These are phyloP conservation scores for Rubroboletus satanas DNA, from an alignment of 768 basidiomycete species.

Conservation along the genomic window DNA sequence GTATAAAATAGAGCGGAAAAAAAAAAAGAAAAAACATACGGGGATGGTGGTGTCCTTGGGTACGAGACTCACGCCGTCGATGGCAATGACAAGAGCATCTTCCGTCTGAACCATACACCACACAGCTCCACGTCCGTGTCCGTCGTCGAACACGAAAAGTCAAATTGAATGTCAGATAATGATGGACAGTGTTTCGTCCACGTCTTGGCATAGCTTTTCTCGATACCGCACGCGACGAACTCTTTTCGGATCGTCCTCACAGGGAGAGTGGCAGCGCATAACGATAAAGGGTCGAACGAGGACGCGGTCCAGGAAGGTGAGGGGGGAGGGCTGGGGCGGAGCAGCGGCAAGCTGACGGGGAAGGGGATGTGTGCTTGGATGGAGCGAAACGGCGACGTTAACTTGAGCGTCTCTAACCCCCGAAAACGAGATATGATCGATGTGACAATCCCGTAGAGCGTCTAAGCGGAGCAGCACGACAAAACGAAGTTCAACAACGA, in stretches of 20 bases:
- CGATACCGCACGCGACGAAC: slow-evolving; percentile 26
- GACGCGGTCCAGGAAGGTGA: slow-evolving; percentile 1
- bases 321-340: neutral
- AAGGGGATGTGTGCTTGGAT: slow-evolving; percentile 18
- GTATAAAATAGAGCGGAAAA: neutral
- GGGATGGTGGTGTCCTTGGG: neutral
- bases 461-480: slow-evolving; percentile 9
- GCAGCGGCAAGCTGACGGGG: neutral
- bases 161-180: slow-evolving; percentile 27
- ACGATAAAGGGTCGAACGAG: neutral
- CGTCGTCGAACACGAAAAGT: slow-evolving; percentile 25
- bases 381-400: slow-evolving; percentile 32
- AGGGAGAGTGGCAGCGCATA: neutral
- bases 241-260: slow-evolving; percentile 15
- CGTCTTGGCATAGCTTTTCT: slow-evolving; percentile 25
- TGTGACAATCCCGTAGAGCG: slow-evolving; percentile 27
- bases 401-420: slow-evolving; percentile 26
- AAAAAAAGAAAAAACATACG: neutral
- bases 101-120: slow-evolving; percentile 31
- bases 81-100: slow-evolving; percentile 3
- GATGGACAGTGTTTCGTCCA: slow-evolving; percentile 30
- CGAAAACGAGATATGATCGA: slow-evolving; percentile 32
- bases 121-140: slow-evolving; percentile 29
- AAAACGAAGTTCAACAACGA: neutral
- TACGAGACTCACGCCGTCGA: neutral